Evolutionary conservation across 805 yeast genomes (phyloP).

Genomic region (Schizosaccharomyces osmophilus): DNA sequence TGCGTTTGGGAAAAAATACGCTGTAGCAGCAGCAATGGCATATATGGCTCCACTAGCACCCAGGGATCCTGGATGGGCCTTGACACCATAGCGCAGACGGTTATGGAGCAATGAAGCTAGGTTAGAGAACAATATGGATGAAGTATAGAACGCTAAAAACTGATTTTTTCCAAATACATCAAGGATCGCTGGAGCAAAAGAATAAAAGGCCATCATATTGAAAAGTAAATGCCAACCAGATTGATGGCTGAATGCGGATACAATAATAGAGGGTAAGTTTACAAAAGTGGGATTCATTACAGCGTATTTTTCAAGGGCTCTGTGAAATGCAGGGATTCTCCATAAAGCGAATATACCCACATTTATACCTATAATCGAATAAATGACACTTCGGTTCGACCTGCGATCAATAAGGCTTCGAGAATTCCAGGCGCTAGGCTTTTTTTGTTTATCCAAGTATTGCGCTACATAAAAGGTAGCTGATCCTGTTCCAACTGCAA

Average conservation of each 20-base stretch:
- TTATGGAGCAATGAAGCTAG: background rate
- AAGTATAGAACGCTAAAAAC: background rate
- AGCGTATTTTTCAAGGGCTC: background rate
- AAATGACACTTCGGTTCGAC: background rate
- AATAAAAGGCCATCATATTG: constrained; percentile 1
- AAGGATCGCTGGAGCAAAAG: background rate
- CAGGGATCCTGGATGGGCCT: background rate
- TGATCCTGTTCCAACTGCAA: background rate
- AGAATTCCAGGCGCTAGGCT: background rate
- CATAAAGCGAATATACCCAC: background rate
- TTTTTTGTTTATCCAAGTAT: background rate
- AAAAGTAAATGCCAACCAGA: background rate
- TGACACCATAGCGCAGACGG: background rate
- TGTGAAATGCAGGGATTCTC: background rate
- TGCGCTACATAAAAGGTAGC: background rate
- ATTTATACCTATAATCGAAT: background rate
- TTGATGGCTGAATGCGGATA: background rate
- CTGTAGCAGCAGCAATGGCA: background rate
- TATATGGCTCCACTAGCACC: constrained; percentile 1
- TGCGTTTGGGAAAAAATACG: background rate
- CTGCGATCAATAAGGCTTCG: background rate
- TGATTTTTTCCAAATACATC: background rate
- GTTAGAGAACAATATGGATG: background rate
- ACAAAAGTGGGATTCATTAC: background rate
- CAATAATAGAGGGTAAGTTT: background rate